Conservation (phyloP, 1,139 yeast genomes). For the Sugiyamaella castrensis region DNA sequence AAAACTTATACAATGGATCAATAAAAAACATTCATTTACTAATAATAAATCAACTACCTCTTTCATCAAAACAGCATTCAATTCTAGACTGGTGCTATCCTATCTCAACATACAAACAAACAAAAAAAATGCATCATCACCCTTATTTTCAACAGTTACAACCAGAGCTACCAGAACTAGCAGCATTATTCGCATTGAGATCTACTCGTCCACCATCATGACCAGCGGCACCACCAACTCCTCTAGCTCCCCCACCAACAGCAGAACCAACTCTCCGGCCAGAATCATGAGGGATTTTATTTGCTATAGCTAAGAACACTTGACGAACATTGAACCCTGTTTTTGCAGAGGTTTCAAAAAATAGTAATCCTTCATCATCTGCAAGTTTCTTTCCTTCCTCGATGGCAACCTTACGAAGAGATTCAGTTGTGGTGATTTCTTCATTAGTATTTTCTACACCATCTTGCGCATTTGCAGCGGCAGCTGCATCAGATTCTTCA, state of each 20-base stretch:
- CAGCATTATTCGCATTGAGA: constrained; percentile 17
- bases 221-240: constrained; percentile 11
- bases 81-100: too few relatives aligned
- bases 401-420: constrained; percentile 72
- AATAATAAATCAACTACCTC: neutral
- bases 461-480: constrained; percentile 33
- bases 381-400: constrained; percentile 84
- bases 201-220: constrained; percentile 24
- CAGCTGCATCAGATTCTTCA: constrained; percentile 37
- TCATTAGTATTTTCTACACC: constrained; percentile 28
- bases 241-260: constrained; percentile 7
- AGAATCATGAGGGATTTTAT: constrained; percentile 61
- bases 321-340: constrained; percentile 89
- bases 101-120: constrained; percentile 3
- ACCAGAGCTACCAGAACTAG: constrained; percentile 22
- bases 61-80: too few relatives aligned
- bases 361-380: constrained; percentile 79
- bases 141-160: constrained; percentile 19
- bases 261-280: constrained; percentile 18
- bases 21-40: neutral
- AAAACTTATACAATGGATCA: neutral
- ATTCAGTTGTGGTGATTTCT: constrained; percentile 25
- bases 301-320: constrained; percentile 87
- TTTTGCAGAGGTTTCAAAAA: constrained; percentile 95
- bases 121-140: constrained; percentile 1